Base-by-base conservation (phyloP, 1,284 basidiomycete genomes). In the Tilletia horrida region DNA sequence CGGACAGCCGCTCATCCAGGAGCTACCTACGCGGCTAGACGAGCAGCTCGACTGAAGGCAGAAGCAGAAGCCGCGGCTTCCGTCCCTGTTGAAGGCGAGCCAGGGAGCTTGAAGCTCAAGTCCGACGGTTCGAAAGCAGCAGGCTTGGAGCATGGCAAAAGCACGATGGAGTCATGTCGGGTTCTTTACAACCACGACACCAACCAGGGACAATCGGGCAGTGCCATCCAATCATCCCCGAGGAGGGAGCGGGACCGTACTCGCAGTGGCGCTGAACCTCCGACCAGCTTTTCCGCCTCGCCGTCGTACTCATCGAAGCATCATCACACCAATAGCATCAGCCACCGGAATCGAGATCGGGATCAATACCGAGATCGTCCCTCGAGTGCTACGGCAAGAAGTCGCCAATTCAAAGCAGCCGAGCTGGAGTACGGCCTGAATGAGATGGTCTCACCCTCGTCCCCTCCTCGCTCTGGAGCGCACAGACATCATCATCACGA, bases 381-480 rank as follows among this genome's bases (percentile, higher is more conserved):
- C 35, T 40, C 35, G 35, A 40, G 35, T 7, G 2, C 55, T 13
- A 59, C 55, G 14, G 55, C 55, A 27, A 31, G 18, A 16, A 48
- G 45, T 23, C 45, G 45, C 16, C 45, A 48, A 16, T 18, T 18
- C 45, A 48, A 48, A 23, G 55, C 55, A 3, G 55, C 55, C 13
- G 55, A 59, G 55, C 27, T 59, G 27, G 55, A 59, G 55, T 59
- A 59, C 31, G 55, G 55, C 16, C 27, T 59, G 35, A 40, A 40
- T 11, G 35, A 40, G 35, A 40, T 40, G 35, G 35, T 40, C 35
- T 11, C 35, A 6, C 35, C 35, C 11, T 40, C 35, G 35, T 40
- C 35, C 35, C 35, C 35, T 6, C 35, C 35, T 40, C 35, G 27
- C 1, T 31, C 55, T 25, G 27, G 18, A 11, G 55, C 14, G 27